Base-by-base conservation (phyloP, 2,329 filamentous ascomycete species). In the Lojkania enalia region DNA sequence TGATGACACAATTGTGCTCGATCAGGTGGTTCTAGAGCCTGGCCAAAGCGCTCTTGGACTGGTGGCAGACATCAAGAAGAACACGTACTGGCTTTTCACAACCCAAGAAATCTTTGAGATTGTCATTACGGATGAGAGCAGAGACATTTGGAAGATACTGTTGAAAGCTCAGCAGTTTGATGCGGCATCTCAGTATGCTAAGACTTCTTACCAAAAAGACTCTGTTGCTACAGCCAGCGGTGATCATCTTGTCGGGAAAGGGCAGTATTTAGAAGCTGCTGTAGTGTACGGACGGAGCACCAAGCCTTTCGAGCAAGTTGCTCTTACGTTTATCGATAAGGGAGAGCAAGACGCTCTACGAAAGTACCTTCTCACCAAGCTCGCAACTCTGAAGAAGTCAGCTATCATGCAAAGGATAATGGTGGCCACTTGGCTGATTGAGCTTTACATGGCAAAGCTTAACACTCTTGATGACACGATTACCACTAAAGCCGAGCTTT, bases 1-100 rank as follows among this genome's bases (percentile, higher is more conserved):
- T 35, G 94, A 91, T 30, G 90, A 92, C 20, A 83, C 85, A 39
- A 77, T 92, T 36, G 87, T 96, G 1, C 95, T 94, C 57, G 89
- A 96, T 65, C 90, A 97, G 69, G 78, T 85, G 16, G 86, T 99
- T 3, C 76, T 97, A 12, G 87, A 92, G 43, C 80, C 83, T 3
- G 88, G 87, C 0, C 88, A 96, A 58, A 85, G 79, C 58, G 83
- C 86, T 3, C 75, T 99, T n/a, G 90, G 88, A 0, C 80, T 99
- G 14, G 86, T 90, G 39, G 85, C 92, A 6, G 94, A 99, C 69
- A 81, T 87, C 49, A 92, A 94, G 68, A 96, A 96, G 75, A 95
- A 92, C 62, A 99, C 94, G 0, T 96, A 92, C 65, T 99, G 95
- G 94, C 79, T 99, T 2, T 95, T 97, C 63, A 97, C 92, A 0